Conservation (phyloP, 129 eudicot species). For the Flaveria sonorensis region DNA sequence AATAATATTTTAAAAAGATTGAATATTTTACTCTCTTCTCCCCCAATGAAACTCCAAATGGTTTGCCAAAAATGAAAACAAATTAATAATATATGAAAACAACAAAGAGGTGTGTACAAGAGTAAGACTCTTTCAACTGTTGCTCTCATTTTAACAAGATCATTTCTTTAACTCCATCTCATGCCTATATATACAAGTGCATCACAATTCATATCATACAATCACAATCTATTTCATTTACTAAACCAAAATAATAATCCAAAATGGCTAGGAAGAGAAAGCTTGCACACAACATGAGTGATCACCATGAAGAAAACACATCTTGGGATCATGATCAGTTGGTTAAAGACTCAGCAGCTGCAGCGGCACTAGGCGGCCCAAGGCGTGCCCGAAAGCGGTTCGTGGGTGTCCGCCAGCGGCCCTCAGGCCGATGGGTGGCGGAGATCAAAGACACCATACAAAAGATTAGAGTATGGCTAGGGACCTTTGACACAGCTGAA, state of each 20-base stretch:
- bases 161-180: constrained; percentile 12
- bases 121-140: constrained; percentile 50
- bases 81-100: constrained; percentile 15
- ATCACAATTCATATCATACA: constrained; percentile 23
- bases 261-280: constrained; percentile 74
- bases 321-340: constrained; percentile 52
- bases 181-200: constrained; percentile 33
- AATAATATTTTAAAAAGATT: constrained; percentile 8
- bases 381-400: constrained; percentile 62
- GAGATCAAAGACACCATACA: constrained; percentile 89
- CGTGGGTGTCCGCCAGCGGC: constrained; percentile 85
- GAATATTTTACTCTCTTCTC: constrained; percentile 30
- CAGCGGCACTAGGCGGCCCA: constrained; percentile 58
- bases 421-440: constrained; percentile 88
- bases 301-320: constrained; percentile 38
- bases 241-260: constrained; percentile 14
- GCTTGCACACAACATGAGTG: constrained; percentile 20
- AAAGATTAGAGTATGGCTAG: constrained; percentile 82
- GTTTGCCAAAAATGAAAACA: constrained; percentile 27
- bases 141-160: constrained; percentile 37
- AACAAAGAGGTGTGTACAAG: constrained; percentile 46
- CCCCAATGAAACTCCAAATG: constrained; percentile 47
- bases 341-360: constrained; percentile 53
- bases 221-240: constrained; percentile 20
- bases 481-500: constrained; percentile 83